A percentile compares a stretch with the other conserved stretches of the same genome.
These are phyloP conservation scores for Simmondsia chinensis DNA, from an alignment of 148 eudicot genomes.

Conservation along the genomic window DNA sequence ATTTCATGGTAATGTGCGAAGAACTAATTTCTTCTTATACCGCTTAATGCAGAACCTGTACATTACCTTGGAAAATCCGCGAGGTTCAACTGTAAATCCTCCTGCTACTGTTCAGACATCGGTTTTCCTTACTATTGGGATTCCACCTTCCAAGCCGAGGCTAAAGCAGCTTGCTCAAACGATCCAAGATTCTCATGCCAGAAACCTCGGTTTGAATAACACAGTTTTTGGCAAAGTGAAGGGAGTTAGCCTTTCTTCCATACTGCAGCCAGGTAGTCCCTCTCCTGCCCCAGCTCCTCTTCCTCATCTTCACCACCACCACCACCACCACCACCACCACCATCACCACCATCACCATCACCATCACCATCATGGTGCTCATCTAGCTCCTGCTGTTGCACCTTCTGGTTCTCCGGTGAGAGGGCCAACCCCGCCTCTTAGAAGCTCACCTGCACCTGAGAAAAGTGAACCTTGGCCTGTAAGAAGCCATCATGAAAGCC, in stretches of 20 bases:
- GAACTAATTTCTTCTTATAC: constrained; percentile 3
- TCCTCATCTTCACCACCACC: constrained; percentile 23
- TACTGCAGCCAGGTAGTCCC: constrained; percentile 38
- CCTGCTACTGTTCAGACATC: constrained; percentile 68
- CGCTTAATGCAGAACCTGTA: constrained; percentile 69
- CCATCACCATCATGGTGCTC: constrained; percentile 22
- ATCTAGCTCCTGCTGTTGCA: constrained; percentile 35
- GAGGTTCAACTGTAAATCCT: constrained; percentile 79
- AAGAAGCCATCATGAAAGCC: constrained; percentile 24
- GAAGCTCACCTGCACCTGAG: constrained; percentile 28
- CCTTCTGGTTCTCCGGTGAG: constrained; percentile 40
- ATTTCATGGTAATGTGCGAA: too few species aligned
- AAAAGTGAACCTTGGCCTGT: constrained; percentile 31
- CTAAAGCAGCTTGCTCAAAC: constrained; percentile 84
- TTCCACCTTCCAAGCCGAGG: constrained; percentile 51
- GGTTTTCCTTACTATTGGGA: constrained; percentile 66
- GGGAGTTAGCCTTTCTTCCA: constrained; percentile 82
- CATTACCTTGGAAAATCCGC: constrained; percentile 60
- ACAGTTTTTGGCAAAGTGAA: constrained; percentile 85
- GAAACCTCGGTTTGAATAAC: constrained; percentile 89
- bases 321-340: constrained; percentile 49
- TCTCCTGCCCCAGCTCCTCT: constrained; percentile 71
- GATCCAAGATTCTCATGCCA: constrained; percentile 55
- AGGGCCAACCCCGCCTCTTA: constrained; percentile 20
- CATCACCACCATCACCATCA: constrained; percentile 56